Percentiles rank a stretch among this genome's conserved stretches.
phyloP scores from a whole-genome alignment of 2,329 filamentous ascomycete species.

The Aspergillus pseudotamarii region DNA sequence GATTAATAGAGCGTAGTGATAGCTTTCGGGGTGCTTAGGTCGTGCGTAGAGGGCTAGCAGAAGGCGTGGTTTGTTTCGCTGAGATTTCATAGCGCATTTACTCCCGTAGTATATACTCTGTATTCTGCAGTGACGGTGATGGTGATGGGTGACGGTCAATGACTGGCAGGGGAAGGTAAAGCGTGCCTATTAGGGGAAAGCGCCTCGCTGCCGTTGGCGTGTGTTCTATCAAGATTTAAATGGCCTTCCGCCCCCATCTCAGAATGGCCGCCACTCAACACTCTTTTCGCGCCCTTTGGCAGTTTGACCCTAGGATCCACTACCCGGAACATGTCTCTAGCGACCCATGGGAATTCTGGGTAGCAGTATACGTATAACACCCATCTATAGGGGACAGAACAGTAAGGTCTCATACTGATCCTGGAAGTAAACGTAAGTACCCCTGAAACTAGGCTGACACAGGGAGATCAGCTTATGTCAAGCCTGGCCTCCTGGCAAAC shows the following conservation, averaged over 20 bases:
- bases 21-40: not conserved
- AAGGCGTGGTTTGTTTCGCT: not conserved
- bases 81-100: not conserved
- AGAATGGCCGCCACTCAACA: no score
- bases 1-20: conserved; percentile 1
- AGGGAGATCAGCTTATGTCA: no score
- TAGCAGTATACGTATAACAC: not conserved
- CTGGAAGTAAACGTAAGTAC: not conserved
- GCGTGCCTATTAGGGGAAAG: no score
- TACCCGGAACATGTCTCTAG: not conserved
- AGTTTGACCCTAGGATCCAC: no score
- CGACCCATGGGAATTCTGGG: not conserved
- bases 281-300: no score
- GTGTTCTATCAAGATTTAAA: no score
- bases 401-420: not conserved
- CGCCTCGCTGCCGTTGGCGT: no score
- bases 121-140: no score
- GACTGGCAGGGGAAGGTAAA: no score
- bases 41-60: not conserved
- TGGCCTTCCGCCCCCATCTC: no score
- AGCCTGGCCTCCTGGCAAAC: no score
- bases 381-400: not conserved
- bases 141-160: no score
- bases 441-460: not conserved
- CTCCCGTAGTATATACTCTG: not conserved